Conservation (phyloP, 495 filamentous ascomycete species). For the Oidiodendron maius region DNA sequence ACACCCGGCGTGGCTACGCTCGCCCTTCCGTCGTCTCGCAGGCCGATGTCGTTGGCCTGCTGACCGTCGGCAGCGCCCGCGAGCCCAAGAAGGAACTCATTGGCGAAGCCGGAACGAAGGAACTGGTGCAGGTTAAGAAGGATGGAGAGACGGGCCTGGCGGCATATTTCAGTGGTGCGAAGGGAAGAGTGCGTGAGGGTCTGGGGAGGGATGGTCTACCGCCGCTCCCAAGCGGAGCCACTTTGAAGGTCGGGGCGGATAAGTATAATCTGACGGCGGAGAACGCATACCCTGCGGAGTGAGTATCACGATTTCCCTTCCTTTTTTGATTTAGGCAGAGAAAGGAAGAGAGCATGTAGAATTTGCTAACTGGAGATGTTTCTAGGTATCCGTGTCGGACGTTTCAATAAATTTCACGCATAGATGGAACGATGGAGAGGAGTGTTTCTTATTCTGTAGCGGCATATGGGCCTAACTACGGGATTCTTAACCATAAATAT, state of each 20-base stretch:
- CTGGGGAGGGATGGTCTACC: conserved; percentile 72
- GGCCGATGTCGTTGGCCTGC: conserved; percentile 75
- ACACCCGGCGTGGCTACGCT: conserved; percentile 82
- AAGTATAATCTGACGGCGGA: conserved; percentile 50
- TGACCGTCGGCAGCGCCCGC: conserved; percentile 72
- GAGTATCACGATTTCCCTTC: conserved; percentile 28
- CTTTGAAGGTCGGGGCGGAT: conserved; percentile 28
- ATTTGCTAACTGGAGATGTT: conserved; percentile 19
- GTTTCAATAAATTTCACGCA: no score
- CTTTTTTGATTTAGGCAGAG: no score
- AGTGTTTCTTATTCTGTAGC: no score
- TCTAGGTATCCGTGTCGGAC: conserved; percentile 41
- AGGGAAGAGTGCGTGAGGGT: conserved; percentile 55
- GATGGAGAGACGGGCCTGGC: conserved; percentile 67
- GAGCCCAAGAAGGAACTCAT: conserved; percentile 81
- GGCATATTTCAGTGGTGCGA: conserved; percentile 58
- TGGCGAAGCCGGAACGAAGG: conserved; percentile 76
- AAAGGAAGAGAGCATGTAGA: not conserved
- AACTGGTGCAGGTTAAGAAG: conserved; percentile 74
- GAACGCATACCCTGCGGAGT: conserved; percentile 51
- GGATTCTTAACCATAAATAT: no score
- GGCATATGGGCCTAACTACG: no score
- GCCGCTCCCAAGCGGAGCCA: conserved; percentile 68
- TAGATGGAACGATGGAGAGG: conserved; percentile 16
- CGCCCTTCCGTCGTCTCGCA: conserved; percentile 73